A percentile compares a stretch with the other conserved stretches of the same genome.
phyloP scores from a whole-genome alignment of 2,329 filamentous ascomycete genomes.

The Apiospora sp. region DNA sequence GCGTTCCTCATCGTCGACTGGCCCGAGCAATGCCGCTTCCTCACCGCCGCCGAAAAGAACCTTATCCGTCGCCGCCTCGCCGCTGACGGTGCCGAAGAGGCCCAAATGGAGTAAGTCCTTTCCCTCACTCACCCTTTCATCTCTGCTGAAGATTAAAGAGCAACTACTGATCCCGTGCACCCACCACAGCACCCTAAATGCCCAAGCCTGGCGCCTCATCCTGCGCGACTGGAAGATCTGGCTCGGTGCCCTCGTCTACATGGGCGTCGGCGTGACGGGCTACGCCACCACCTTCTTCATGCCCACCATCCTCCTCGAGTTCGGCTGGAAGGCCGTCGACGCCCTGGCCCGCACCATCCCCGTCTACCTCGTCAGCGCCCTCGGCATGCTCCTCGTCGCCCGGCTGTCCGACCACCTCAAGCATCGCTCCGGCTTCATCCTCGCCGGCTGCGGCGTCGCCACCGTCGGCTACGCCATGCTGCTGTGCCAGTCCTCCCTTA shows the following conservation, averaged over 20 bases:
- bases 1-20: slow-evolving; percentile 59
- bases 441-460: slow-evolving; percentile 39
- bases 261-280: slow-evolving; percentile 42
- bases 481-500: slow-evolving; percentile 38
- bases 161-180: not conserved
- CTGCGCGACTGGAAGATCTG: slow-evolving; percentile 50
- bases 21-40: slow-evolving; percentile 55
- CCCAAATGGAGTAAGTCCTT: slow-evolving; percentile 38
- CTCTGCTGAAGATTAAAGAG: not conserved
- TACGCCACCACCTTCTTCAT: slow-evolving; percentile 50
- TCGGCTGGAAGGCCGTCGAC: slow-evolving; percentile 46
- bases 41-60: slow-evolving; percentile 50
- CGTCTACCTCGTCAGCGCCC: slow-evolving; percentile 45
- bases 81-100: slow-evolving; percentile 37
- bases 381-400: slow-evolving; percentile 42
- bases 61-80: slow-evolving; percentile 44
- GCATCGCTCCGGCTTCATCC: slow-evolving; percentile 47
- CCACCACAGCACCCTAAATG: slow-evolving; percentile 36
- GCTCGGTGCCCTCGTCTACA: slow-evolving; percentile 45
- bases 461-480: slow-evolving; percentile 46
- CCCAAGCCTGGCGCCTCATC: slow-evolving; percentile 40
- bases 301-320: slow-evolving; percentile 51
- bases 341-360: slow-evolving; percentile 50
- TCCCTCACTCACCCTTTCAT: not conserved
- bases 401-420: slow-evolving; percentile 44